Evolutionary conservation across 2,329 filamentous ascomycete species (phyloP), one percentile per base, ranked within the genome.

Genomic region (Colletotrichum phormii): DNA sequence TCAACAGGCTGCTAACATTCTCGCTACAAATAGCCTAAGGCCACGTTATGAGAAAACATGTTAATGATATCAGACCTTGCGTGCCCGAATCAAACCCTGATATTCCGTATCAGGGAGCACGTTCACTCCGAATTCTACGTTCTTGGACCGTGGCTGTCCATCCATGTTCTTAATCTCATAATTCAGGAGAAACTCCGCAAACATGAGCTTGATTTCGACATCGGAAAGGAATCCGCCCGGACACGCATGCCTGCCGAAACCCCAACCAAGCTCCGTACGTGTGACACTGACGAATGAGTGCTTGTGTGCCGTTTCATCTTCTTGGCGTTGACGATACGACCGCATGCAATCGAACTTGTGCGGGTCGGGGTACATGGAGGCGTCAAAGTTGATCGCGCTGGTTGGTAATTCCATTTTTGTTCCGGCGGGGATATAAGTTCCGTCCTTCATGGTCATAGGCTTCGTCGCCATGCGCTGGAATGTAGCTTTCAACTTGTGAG

Each of bases 271-370:
- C 22, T 63, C 64, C n/a, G 37, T 68, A 15, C 55, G 24, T 1
- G 78, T 77, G 59, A 82, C 81, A 75, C 80, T 82, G 31, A 81
- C 83, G 68, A 85, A 84, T 76, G 85, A 84, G 75, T 84, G 80
- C 24, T 77, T 72, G 46, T 75, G 71, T 46, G 75, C 64, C 9
- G 73, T 58, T 1, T 57, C 42, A 3, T 42, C 57, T 35, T 63
- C 37, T 64, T 84, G 79, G 2, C 84, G 82, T 66, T 84, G 75
- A 42, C 37, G 82, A 76, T 85, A 86, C 77, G 87, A 88, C 61
- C 86, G 85, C 60, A 88, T 74, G 8, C 84, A 82, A 69, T 88
- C 86, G 61, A 88, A 85, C 1, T 79, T 80, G 15, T 84, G 81
- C 9, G 85, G 81, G n/a, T 82, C 77, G 7, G 79, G 77, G 75